A percentile compares a stretch with the other conserved stretches of the same genome.
Conservation (phyloP, 768 basidiomycete species). For the Lentinula lateritia region DNA sequence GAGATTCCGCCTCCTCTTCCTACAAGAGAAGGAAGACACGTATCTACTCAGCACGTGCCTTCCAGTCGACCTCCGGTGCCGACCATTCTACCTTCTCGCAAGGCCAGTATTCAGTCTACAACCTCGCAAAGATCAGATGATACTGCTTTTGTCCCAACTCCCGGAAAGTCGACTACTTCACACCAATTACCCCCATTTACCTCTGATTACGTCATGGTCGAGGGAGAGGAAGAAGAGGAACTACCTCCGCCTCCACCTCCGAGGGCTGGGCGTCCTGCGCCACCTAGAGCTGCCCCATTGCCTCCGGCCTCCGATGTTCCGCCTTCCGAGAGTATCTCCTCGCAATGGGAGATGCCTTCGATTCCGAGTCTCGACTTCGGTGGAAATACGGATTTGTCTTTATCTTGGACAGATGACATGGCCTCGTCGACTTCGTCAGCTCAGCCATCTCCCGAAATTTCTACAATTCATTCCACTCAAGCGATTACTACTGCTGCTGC, state of each 20-base stretch:
- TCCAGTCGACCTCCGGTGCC: slow-evolving; percentile 28
- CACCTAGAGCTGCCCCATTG: slow-evolving; percentile 35
- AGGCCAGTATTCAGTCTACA: slow-evolving; percentile 8
- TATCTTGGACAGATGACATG: slow-evolving; percentile 62
- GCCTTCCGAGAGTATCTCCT: slow-evolving; percentile 27
- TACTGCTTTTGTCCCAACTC: slow-evolving; percentile 4
- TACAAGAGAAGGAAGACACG: slow-evolving; percentile 29
- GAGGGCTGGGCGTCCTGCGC: slow-evolving; percentile 26
- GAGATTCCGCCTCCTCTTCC: slow-evolving; percentile 55
- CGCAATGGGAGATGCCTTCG: slow-evolving; percentile 63
- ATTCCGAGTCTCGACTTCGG: slow-evolving; percentile 59
- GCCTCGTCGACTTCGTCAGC: slow-evolving; percentile 26
- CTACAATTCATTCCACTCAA: slow-evolving; percentile 11
- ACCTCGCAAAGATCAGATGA: slow-evolving; percentile 20
- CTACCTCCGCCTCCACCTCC: slow-evolving; percentile 29
- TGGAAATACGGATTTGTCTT: slow-evolving; percentile 43
- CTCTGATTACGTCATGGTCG: slow-evolving; percentile 62
- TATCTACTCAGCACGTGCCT: slow-evolving; percentile 20
- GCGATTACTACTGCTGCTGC: slow-evolving; percentile 10
- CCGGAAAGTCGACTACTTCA: not conserved
- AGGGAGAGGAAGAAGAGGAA: slow-evolving; percentile 33
- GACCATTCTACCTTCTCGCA: slow-evolving; percentile 29
- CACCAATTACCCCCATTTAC: slow-evolving; percentile 15
- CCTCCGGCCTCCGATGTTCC: slow-evolving; percentile 25
- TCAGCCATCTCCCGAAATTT: slow-evolving; percentile 20